Conservation (phyloP, 768 basidiomycete genomes). For the Amanita muscaria region DNA sequence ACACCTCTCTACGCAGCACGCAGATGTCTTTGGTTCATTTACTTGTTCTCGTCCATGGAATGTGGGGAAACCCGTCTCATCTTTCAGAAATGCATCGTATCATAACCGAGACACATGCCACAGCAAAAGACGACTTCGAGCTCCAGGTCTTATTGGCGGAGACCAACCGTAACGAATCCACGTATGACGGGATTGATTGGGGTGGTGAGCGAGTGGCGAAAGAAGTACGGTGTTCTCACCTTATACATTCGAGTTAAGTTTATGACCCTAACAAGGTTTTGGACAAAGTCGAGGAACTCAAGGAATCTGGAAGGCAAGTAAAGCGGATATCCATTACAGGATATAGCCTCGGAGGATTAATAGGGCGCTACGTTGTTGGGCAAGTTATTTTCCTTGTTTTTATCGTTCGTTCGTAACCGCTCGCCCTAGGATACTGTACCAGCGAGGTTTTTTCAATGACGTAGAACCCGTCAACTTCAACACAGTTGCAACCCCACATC, state of each 20-base stretch:
- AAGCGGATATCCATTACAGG: constrained; percentile 67
- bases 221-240: constrained; percentile 42
- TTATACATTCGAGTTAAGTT: background rate
- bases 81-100: constrained; percentile 50
- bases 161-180: constrained; percentile 55
- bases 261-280: constrained; percentile 34
- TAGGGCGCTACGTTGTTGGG: constrained; percentile 8
- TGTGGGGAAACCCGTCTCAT: constrained; percentile 76
- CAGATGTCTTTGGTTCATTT: constrained; percentile 25
- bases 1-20: background rate
- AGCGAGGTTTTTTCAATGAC: constrained; percentile 61
- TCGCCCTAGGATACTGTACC: constrained; percentile 45
- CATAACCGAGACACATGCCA: constrained; percentile 34
- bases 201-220: constrained; percentile 72
- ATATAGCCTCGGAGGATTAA: constrained; percentile 73
- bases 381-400: constrained; percentile 43
- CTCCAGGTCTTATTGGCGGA: constrained; percentile 59
- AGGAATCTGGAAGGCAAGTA: constrained; percentile 46
- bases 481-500: constrained; percentile 76
- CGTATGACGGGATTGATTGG: constrained; percentile 83
- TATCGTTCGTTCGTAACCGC: constrained; percentile 2
- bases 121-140: constrained; percentile 27
- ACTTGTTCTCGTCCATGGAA: constrained; percentile 52
- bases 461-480: constrained; percentile 74
- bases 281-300: constrained; percentile 44